phyloP scores from a whole-genome alignment of 371 early-diverging fungal genomes.

The Actinomucor elegans region DNA sequence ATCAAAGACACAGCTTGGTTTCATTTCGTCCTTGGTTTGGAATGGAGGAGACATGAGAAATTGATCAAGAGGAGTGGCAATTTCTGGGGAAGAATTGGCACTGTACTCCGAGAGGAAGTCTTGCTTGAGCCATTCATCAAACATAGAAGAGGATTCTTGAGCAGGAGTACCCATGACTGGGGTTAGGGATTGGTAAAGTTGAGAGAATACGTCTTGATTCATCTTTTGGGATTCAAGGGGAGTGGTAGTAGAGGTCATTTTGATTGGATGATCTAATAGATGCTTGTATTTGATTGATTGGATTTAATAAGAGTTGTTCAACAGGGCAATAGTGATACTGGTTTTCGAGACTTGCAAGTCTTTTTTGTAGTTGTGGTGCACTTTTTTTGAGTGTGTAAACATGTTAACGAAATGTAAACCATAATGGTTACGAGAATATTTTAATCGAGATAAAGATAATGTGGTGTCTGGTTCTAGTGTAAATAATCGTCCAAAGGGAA shows the following conservation, averaged over 20 bases:
- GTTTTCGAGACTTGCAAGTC: constrained; percentile 34
- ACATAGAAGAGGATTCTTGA: constrained; percentile 18
- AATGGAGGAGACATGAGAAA: constrained; percentile 31
- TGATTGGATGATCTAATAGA: not conserved
- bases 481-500: constrained; percentile 16
- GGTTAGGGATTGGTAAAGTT: constrained; percentile 32
- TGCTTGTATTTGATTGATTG: not conserved
- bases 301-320: constrained; percentile 2
- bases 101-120: constrained; percentile 26
- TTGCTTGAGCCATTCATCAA: constrained; percentile 33
- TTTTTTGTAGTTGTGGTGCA: constrained; percentile 19
- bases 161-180: constrained; percentile 14
- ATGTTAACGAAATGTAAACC: constrained; percentile 27
- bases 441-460: constrained; percentile 17
- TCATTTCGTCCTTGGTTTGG: constrained; percentile 11
- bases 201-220: constrained; percentile 32
- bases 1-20: not conserved
- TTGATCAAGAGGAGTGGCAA: constrained; percentile 26
- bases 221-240: constrained; percentile 17
- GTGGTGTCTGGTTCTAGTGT: constrained; percentile 4
- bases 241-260: constrained; percentile 10
- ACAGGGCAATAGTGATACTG: constrained; percentile 13
- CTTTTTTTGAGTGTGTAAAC: constrained; percentile 18
- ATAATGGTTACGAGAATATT: constrained; percentile 19
- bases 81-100: constrained; percentile 26